phyloP scores from a whole-genome alignment of 176 grass and related monocot species.

The Eragrostis nindensis region DNA sequence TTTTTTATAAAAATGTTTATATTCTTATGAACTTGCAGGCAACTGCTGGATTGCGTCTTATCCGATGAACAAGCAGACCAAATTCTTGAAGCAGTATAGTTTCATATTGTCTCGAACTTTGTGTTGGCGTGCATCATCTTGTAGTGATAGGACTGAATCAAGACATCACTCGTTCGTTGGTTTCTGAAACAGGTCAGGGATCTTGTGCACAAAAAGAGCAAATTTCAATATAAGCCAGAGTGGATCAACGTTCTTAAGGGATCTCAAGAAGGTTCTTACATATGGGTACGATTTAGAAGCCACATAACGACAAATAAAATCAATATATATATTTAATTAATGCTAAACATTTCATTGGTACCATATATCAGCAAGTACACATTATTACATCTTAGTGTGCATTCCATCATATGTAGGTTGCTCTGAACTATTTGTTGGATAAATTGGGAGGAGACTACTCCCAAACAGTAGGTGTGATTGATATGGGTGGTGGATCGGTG shows the following conservation, averaged over 20 bases:
- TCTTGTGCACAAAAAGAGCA: constrained; percentile 48
- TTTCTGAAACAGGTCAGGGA: constrained; percentile 28
- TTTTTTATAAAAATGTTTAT: neutral
- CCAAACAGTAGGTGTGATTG: constrained; percentile 52
- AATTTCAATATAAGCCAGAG: constrained; percentile 43
- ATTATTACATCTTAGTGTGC: no score
- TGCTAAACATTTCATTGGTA: neutral
- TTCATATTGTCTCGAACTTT: neutral
- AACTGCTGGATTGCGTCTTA: constrained; percentile 46
- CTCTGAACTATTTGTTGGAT: constrained; percentile 60
- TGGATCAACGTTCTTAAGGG: constrained; percentile 55
- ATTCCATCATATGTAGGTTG: constrained; percentile 29
- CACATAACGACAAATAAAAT: neutral
- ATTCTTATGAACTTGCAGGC: constrained; percentile 17
- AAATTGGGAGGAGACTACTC: constrained; percentile 56
- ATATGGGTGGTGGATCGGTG: constrained; percentile 60
- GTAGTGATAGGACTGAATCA: neutral
- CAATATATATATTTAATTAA: no score
- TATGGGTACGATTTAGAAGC: constrained; percentile 43
- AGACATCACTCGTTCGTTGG: neutral
- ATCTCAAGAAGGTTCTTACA: constrained; percentile 61
- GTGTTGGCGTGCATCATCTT: neutral
- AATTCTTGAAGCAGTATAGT: constrained; percentile 54
- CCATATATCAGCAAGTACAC: no score
- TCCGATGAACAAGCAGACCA: constrained; percentile 45